Conservation (phyloP, 495 filamentous ascomycete species). For the Baudoinia panamericana region DNA sequence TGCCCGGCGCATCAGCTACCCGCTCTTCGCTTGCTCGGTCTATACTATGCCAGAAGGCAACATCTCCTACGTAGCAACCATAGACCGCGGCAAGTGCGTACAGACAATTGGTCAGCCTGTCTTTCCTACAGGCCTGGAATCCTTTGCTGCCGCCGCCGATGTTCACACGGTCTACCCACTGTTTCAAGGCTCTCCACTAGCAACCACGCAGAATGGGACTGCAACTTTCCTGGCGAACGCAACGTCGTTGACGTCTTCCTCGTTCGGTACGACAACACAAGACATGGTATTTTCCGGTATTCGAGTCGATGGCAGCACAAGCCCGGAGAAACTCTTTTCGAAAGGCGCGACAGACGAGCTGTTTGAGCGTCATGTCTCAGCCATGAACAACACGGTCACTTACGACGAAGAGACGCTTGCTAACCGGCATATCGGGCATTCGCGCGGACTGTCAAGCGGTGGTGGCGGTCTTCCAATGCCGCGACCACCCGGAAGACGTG, state of each 20-base stretch:
- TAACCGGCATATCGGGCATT: conserved; percentile 17
- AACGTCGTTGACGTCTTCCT: conserved; percentile 34
- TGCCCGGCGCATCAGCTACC: conserved; percentile 45
- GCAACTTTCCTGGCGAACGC: conserved; percentile 39
- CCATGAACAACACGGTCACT: conserved; percentile 39
- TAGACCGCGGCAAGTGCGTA: conserved; percentile 47
- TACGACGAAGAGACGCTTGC: conserved; percentile 28
- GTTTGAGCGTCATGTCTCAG: conserved; percentile 40
- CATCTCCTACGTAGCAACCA: conserved; percentile 44
- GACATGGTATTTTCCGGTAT: conserved; percentile 35
- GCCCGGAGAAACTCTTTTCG: conserved; percentile 10
- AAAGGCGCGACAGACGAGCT: conserved; percentile 15
- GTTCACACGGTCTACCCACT: conserved; percentile 1
- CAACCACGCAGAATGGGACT: conserved; percentile 43
- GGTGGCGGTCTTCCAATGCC: neutral
- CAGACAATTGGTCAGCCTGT: conserved; percentile 42
- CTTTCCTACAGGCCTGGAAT: conserved; percentile 46
- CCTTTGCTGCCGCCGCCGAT: conserved; percentile 14
- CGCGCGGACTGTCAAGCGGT: neutral
- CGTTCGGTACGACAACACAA: conserved; percentile 43
- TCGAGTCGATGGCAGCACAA: conserved; percentile 22
- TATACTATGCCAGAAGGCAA: conserved; percentile 34
- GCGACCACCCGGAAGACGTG: no score
- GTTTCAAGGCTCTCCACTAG: conserved; percentile 35
- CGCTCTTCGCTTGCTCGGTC: conserved; percentile 46